A percentile compares a stretch with the other conserved stretches of the same genome.
Evolutionary conservation across 2,329 filamentous ascomycete species (phyloP).

Genomic region (Mollisiaceae sp.): DNA sequence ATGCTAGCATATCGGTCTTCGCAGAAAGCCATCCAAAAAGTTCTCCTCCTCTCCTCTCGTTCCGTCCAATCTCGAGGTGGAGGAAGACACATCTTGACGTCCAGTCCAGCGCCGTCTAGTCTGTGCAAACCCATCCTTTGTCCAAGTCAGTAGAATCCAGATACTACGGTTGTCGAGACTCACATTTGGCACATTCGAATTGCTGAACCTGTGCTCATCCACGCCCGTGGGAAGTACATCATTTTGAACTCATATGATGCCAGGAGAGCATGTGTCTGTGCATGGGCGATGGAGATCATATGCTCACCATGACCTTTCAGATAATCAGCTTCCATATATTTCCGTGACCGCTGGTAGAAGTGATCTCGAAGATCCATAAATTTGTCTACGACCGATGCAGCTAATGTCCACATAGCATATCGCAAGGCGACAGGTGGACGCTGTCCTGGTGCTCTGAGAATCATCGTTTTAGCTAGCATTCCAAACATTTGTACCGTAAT

Average conservation of each 20-base stretch:
- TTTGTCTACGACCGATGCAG: slow-evolving; percentile 84
- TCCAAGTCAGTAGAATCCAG: slow-evolving; percentile 46
- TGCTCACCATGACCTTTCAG: slow-evolving; percentile 91
- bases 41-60: slow-evolving; percentile 85
- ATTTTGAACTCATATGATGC: slow-evolving; percentile 92
- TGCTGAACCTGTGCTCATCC: slow-evolving; percentile 87
- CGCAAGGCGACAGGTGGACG: slow-evolving; percentile 86
- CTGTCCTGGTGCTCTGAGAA: slow-evolving; percentile 71
- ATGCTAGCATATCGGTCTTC: slow-evolving; percentile 93
- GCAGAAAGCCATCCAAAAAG: slow-evolving; percentile 94
- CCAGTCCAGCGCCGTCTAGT: slow-evolving; percentile 78
- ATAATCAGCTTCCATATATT: slow-evolving; percentile 88
- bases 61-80: slow-evolving; percentile 93
- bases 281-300: slow-evolving; percentile 84
- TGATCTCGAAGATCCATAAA: slow-evolving; percentile 80
- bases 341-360: slow-evolving; percentile 88
- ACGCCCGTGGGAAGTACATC: slow-evolving; percentile 96
- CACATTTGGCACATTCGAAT: slow-evolving; percentile 85
- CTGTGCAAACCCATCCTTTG: slow-evolving; percentile 89
- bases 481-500: not conserved
- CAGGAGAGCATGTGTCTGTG: slow-evolving; percentile 82
- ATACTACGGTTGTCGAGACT: slow-evolving; percentile 50
- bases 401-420: slow-evolving; percentile 95
- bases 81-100: slow-evolving; percentile 90
- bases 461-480: slow-evolving; percentile 21